Conservation (phyloP, 495 filamentous ascomycete genomes). For the Friedmanniomyces endolithicus region DNA sequence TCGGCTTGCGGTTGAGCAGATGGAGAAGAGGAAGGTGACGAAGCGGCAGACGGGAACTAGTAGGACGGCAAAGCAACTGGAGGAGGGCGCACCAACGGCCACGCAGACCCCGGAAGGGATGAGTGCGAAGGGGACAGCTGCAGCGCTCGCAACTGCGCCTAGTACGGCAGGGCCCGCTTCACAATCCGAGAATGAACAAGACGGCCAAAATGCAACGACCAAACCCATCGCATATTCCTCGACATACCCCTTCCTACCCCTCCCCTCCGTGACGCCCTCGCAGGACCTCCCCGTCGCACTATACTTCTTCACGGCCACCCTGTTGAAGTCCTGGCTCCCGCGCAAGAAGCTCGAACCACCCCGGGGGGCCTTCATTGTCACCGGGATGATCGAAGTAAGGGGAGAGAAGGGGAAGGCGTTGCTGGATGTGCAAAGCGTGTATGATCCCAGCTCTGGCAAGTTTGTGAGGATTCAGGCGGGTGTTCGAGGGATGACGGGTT, state of each 20-base stretch:
- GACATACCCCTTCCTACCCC: neutral
- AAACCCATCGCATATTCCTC: neutral
- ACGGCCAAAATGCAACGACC: neutral
- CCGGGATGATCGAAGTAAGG: conserved; percentile 53
- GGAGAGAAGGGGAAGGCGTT: conserved; percentile 44
- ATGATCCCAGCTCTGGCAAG: conserved; percentile 40
- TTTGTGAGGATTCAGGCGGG: conserved; percentile 20
- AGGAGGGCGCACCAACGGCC: neutral
- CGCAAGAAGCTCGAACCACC: conserved; percentile 36
- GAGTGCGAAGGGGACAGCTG: neutral
- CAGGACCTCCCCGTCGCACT: conserved; percentile 26
- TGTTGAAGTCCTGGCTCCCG: conserved; percentile 37
- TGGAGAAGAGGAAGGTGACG: neutral
- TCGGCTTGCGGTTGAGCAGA: conserved; percentile 2
- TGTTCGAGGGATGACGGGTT: conserved; percentile 23
- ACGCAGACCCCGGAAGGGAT: neutral
- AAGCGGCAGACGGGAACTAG: neutral
- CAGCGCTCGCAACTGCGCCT: no score
- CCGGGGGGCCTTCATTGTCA: conserved; percentile 51
- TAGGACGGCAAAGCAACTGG: neutral
- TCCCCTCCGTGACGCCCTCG: conserved; percentile 7
- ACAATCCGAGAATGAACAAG: no score
- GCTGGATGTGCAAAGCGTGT: conserved; percentile 46
- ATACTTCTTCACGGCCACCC: conserved; percentile 43
- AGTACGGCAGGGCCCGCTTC: no score